Base-by-base conservation (phyloP, 2,329 filamentous ascomycete genomes). In the Dryadomyces quercivorus region DNA sequence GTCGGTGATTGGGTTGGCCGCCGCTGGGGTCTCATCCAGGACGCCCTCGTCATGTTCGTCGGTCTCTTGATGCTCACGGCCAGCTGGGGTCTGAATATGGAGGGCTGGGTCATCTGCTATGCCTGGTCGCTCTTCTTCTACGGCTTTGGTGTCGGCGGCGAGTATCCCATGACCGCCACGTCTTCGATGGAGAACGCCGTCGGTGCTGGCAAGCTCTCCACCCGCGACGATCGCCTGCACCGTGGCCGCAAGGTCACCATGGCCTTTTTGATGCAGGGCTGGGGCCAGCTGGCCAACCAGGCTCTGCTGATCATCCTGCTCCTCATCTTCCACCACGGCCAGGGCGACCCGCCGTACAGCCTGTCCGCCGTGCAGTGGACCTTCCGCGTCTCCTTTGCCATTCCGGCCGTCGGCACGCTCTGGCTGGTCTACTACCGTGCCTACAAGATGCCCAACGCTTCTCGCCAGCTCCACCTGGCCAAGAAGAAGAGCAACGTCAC, bases 41-140 rank as follows among this genome's bases (percentile, higher is more conserved):
- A 97, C 70, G 92, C 92, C 46, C 67, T 79, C 58, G 91, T 97
- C 75, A 97, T 97, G 92, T 88, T 96, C 61, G 63, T 95, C 62
- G 92, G 92, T 74, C 77, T 97, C 20, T 64, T 95, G 63, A 93
- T 96, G 86, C 78, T 97, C 55, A 94, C 88, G 50, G 88, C 88
- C 57, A 86, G 86, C 22, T 97, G 92, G 92, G 92, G 91, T 58
- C 71, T 86, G 36, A 88, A 81, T 40, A 77, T 94, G 51, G 84
- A 97, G 65, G 91, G 91, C 63, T 97, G 92, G 92, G 87, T 97
- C 56, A 95, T 96, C 65, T 95, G 90, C 77, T 97, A 97, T 68
- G 87, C 86, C 58, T 95, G 88, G 86, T 88, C 88, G 43, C 79
- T 97, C 42, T 95, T 96, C 76, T 88, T 97, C 74, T 93, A 93